A percentile compares a stretch with the other conserved stretches of the same genome.
Conservation (phyloP, 108 stramenopile genomes). For the Stephanodiscus triporus region DNA sequence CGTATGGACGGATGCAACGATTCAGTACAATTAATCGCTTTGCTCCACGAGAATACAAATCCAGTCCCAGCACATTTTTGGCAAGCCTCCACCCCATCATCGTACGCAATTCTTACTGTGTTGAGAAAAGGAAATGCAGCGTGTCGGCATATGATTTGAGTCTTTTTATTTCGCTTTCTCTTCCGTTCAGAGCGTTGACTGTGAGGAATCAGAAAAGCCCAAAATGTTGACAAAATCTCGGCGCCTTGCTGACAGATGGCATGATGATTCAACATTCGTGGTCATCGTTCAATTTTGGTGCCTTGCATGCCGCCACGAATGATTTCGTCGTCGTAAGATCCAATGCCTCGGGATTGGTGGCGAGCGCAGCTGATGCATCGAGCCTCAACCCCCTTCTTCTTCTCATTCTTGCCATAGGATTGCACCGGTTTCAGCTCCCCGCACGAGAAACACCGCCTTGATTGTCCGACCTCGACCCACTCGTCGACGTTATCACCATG, state of each 20-base stretch:
- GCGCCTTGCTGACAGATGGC: too few relatives aligned
- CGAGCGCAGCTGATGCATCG: conserved; percentile 31
- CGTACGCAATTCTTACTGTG: too few relatives aligned
- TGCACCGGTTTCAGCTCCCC: conserved; percentile 7
- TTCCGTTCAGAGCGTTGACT: too few relatives aligned
- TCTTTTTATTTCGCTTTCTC: too few relatives aligned
- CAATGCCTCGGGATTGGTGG: conserved; percentile 4
- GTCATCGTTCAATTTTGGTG: too few relatives aligned
- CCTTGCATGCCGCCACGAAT: background rate
- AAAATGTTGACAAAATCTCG: too few relatives aligned
- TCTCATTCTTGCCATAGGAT: conserved; percentile 12
- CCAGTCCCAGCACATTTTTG: conserved; percentile 43
- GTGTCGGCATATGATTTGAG: too few relatives aligned
- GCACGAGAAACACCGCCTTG: conserved; percentile 9
- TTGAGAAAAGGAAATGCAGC: too few relatives aligned
- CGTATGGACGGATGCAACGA: conserved; percentile 15
- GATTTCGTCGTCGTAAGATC: background rate
- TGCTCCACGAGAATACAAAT: conserved; percentile 34
- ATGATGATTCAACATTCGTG: background rate
- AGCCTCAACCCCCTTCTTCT: conserved; percentile 12
- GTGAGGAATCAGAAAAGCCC: too few relatives aligned
- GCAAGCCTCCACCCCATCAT: conserved; percentile 40
- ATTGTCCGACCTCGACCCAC: conserved; percentile 1
- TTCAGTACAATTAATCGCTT: conserved; percentile 9
- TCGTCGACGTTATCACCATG: background rate